These are phyloP conservation scores for Diplogelasinospora grovesii DNA, from an alignment of 495 filamentous ascomycete species.

Conservation along the genomic window DNA sequence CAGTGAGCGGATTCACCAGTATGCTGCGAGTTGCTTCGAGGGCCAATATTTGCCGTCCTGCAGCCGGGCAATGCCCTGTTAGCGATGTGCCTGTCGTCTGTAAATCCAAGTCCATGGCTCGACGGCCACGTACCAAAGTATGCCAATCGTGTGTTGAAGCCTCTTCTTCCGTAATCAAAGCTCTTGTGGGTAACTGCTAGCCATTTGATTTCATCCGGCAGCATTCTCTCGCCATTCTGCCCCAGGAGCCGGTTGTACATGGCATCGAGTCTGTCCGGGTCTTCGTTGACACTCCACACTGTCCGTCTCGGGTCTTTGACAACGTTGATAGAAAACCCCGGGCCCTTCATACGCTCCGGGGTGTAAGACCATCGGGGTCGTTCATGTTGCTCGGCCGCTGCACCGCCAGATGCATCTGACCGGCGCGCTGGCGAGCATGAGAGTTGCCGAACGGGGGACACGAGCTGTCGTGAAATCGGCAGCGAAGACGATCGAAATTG, in stretches of 20 bases:
- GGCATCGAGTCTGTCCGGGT: slow-evolving; percentile 62
- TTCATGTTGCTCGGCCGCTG: slow-evolving; percentile 1
- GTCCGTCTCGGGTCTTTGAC: slow-evolving; percentile 39
- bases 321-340: slow-evolving; percentile 50
- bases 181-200: slow-evolving; percentile 96
- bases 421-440: slow-evolving; percentile 13
- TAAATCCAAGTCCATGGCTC: slow-evolving; percentile 47
- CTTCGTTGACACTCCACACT: slow-evolving; percentile 62
- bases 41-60: slow-evolving; percentile 75
- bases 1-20: slow-evolving; percentile 38
- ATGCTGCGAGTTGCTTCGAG: slow-evolving; percentile 71
- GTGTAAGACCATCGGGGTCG: slow-evolving; percentile 77
- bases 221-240: slow-evolving; percentile 56
- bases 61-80: slow-evolving; percentile 1
- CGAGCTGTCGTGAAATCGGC: slow-evolving; percentile 7
- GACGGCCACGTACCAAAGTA: slow-evolving; percentile 61
- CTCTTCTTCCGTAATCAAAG: slow-evolving; percentile 90
- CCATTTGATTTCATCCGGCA: slow-evolving; percentile 93
- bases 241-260: slow-evolving; percentile 72
- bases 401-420: too few species aligned
- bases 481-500: slow-evolving; percentile 12
- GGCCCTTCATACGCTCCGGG: slow-evolving; percentile 67
- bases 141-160: slow-evolving; percentile 90
- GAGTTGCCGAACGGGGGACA: too few species aligned
- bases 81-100: slow-evolving; percentile 50